These are phyloP conservation scores for Solioccasus polychromus DNA, from an alignment of 768 basidiomycete species.

Conservation along the genomic window DNA sequence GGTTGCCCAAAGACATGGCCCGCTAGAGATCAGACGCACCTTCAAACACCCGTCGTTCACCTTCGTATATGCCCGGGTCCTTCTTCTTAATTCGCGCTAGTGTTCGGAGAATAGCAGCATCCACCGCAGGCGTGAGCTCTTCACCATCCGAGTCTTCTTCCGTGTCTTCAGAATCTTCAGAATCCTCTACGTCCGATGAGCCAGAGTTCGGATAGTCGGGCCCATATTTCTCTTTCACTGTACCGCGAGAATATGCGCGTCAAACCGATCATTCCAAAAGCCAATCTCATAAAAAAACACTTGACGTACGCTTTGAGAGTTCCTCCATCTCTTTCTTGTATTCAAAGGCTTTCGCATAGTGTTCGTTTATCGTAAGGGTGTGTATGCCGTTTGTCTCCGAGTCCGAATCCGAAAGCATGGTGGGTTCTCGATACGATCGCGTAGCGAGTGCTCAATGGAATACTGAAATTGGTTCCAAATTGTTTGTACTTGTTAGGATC, in stretches of 20 bases:
- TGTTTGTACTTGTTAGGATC: conserved; percentile 11
- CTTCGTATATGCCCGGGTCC: conserved; percentile 84
- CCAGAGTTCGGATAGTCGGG: conserved; percentile 51
- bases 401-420: conserved; percentile 52
- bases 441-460: not conserved
- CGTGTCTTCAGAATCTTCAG: conserved; percentile 63
- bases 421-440: not conserved
- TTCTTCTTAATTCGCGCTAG: conserved; percentile 78
- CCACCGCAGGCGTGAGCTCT: conserved; percentile 89
- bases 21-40: conserved; percentile 42
- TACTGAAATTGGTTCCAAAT: too few relatives aligned
- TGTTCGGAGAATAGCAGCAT: conserved; percentile 91
- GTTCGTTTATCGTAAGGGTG: conserved; percentile 66
- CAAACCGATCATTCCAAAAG: not conserved
- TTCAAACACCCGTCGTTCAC: conserved; percentile 69
- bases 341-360: conserved; percentile 80
- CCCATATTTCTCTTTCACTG: conserved; percentile 88
- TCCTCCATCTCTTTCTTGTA: conserved; percentile 85
- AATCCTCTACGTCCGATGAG: conserved; percentile 31
- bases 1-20: not conserved
- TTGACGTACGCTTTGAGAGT: conserved; percentile 63
- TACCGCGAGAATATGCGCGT: not conserved
- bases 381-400: conserved; percentile 42
- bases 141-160: conserved; percentile 96
- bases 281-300: not conserved